Evolutionary conservation across 192 early-diverging fungal genomes (phyloP).

Genomic region (Entomortierella lignicola): DNA sequence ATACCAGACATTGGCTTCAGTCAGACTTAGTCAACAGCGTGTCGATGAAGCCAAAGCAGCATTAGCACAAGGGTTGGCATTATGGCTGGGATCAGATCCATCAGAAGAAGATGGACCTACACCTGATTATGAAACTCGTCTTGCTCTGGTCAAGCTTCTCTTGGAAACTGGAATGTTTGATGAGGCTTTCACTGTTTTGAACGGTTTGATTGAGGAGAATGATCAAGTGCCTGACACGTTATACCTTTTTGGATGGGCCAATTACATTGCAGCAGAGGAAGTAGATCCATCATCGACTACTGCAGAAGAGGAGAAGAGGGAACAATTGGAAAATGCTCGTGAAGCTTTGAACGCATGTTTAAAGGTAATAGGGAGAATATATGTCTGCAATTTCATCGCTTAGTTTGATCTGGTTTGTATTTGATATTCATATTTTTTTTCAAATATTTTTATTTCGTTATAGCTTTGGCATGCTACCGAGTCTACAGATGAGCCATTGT

Average conservation of each 20-base stretch:
- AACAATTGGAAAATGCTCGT: slow-evolving; percentile 75
- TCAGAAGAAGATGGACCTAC: slow-evolving; percentile 59
- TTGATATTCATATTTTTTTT: slow-evolving; percentile 13
- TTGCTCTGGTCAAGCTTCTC: slow-evolving; percentile 85
- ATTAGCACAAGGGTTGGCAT: slow-evolving; percentile 71
- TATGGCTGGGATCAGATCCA: slow-evolving; percentile 76
- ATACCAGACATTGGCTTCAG: slow-evolving; percentile 89
- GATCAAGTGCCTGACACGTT: slow-evolving; percentile 93
- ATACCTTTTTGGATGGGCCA: slow-evolving; percentile 97
- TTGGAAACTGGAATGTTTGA: slow-evolving; percentile 87
- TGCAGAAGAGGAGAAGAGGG: slow-evolving; percentile 63
- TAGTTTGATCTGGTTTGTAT: slow-evolving; percentile 10
- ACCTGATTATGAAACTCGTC: slow-evolving; percentile 87
- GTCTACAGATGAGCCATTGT: slow-evolving; percentile 74
- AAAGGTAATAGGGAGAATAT: too few species aligned
- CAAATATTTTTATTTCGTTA: slow-evolving; percentile 22
- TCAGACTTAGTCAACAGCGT: slow-evolving; percentile 86
- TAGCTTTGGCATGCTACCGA: slow-evolving; percentile 71
- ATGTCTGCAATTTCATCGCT: too few species aligned
- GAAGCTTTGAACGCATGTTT: slow-evolving; percentile 80
- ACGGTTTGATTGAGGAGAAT: slow-evolving; percentile 87
- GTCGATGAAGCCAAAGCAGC: slow-evolving; percentile 81
- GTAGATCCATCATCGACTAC: slow-evolving; percentile 28
- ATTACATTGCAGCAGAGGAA: slow-evolving; percentile 80
- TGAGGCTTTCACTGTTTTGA: slow-evolving; percentile 82